These are phyloP conservation scores for Thalia dealbata DNA, from an alignment of 176 grass and related monocot genomes.

Conservation along the genomic window DNA sequence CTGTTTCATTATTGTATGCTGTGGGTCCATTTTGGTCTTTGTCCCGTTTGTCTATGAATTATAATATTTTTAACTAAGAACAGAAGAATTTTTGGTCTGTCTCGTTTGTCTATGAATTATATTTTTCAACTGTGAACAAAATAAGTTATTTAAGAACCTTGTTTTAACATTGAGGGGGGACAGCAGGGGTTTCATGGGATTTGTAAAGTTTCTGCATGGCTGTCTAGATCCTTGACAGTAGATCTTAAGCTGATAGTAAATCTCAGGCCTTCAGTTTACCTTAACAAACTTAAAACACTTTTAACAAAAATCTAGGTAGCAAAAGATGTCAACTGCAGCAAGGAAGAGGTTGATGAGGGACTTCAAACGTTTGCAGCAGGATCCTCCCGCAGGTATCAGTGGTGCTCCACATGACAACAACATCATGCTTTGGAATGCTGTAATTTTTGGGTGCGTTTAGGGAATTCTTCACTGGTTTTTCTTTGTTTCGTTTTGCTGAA, in stretches of 20 bases:
- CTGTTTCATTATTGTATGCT: neutral
- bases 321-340: conserved; percentile 64
- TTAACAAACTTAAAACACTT: too few relatives aligned
- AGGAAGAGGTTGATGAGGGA: conserved; percentile 95
- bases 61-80: neutral
- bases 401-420: conserved; percentile 82
- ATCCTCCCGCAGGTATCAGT: conserved; percentile 76
- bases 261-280: too few relatives aligned
- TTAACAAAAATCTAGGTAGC: conserved; percentile 4
- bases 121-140: neutral
- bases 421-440: conserved; percentile 85
- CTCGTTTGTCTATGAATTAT: neutral
- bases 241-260: too few relatives aligned
- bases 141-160: too few relatives aligned
- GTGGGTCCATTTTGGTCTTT: neutral
- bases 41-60: neutral
- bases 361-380: conserved; percentile 89
- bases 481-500: conserved; percentile 1
- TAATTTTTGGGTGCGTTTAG: conserved; percentile 69
- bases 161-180: too few relatives aligned
- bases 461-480: neutral
- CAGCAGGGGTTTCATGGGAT: too few relatives aligned
- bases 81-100: neutral
- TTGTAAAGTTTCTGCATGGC: too few relatives aligned
- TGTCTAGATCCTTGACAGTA: too few relatives aligned